Evolutionary conservation across 148 eudicot species (phyloP), one percentile per base, ranked within the genome.

Genomic region (Euryodendron excelsum): DNA sequence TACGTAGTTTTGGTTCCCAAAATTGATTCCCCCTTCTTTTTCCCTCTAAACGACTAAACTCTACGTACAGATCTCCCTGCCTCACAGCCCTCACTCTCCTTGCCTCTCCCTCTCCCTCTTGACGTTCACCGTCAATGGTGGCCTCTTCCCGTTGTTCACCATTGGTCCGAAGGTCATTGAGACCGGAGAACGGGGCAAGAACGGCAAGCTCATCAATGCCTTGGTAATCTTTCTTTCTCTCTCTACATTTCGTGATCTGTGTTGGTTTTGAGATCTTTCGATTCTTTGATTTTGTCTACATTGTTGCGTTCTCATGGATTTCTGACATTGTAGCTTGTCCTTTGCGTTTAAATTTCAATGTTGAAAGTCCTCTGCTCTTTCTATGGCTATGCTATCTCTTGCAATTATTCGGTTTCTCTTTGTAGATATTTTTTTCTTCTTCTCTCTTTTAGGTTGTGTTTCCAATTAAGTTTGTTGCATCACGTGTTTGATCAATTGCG

Each of bases 101-200:
- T n/a, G n/a, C n/a, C n/a, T n/a, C n/a, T n/a, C n/a, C n/a, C n/a
- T n/a, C n/a, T n/a, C n/a, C n/a, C n/a, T n/a, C n/a, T n/a, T n/a
- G n/a, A n/a, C n/a, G n/a, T n/a, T n/a, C n/a, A n/a, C n/a, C n/a
- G n/a, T n/a, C n/a, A n/a, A n/a, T n/a, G n/a, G n/a, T n/a, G n/a
- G n/a, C n/a, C n/a, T n/a, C n/a, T n/a, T n/a, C n/a, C n/a, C n/a
- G n/a, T n/a, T n/a, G n/a, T n/a, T n/a, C n/a, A n/a, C n/a, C n/a
- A n/a, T n/a, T n/a, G n/a, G n/a, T n/a, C 92, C 87, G 9, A 75
- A 90, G 28, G 98, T 94, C 30, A 94, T 94, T 13, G 98, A 92
- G 21, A 94, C 98, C 60, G 79, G 98, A 83, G 97, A 94, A 76
- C 93, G 91, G 7, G 98, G 97, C 78, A 94, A 94, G 78, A 94